A percentile compares a stretch with the other conserved stretches of the same genome.
Conservation (phyloP, 352 stramenopile species). For the Phytophthora aleatoria region DNA sequence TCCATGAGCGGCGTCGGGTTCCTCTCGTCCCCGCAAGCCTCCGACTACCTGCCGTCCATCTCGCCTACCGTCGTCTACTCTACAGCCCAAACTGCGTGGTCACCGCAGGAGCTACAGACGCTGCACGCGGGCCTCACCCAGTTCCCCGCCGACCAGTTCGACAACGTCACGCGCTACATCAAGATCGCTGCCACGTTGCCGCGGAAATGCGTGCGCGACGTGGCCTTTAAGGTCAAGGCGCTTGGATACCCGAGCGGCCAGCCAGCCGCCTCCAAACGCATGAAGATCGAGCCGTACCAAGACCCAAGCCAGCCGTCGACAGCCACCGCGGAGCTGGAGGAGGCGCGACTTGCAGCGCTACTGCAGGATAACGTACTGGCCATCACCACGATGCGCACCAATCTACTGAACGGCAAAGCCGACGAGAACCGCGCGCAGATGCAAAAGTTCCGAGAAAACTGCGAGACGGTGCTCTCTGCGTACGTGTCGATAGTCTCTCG, state of each 20-base stretch:
- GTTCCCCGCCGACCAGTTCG: constrained; percentile 63
- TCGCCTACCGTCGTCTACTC: constrained; percentile 69
- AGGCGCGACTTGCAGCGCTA: constrained; percentile 55
- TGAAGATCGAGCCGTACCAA: constrained; percentile 64
- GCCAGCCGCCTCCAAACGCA: constrained; percentile 53
- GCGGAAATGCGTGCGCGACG: constrained; percentile 74
- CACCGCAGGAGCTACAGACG: constrained; percentile 64
- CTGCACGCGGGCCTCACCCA: constrained; percentile 59
- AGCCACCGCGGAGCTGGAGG: constrained; percentile 37
- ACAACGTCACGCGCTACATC: constrained; percentile 87
- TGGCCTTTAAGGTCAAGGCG: constrained; percentile 70
- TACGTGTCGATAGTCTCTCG: constrained; percentile 37
- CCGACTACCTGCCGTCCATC: constrained; percentile 53
- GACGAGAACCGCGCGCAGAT: constrained; percentile 63
- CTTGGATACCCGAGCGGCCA: constrained; percentile 32
- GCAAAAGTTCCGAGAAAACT: constrained; percentile 73
- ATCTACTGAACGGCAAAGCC: constrained; percentile 61
- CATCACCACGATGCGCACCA: constrained; percentile 72
- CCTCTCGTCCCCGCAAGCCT: constrained; percentile 32
- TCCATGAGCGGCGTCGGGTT: constrained; percentile 23
- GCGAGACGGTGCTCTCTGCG: constrained; percentile 56
- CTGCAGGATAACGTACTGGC: constrained; percentile 72
- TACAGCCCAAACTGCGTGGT: constrained; percentile 60
- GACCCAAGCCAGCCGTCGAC: constrained; percentile 23
- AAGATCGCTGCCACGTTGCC: constrained; percentile 75